Base-by-base conservation (phyloP, 345 rosid species). In the Erodium maritimum region DNA sequence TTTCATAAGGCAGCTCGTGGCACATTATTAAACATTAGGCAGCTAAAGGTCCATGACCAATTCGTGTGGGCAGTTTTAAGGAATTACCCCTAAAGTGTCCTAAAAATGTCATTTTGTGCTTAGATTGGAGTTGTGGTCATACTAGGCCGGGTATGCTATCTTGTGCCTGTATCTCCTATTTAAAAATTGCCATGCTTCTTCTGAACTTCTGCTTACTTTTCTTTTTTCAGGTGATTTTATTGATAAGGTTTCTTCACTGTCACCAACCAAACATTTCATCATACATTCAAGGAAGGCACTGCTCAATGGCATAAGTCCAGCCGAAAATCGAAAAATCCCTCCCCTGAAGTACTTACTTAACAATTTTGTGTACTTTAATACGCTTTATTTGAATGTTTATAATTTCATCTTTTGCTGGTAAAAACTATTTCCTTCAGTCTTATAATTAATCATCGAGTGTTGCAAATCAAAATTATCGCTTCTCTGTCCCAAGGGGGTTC, bases 241-340 rank as follows among this genome's bases (percentile, higher is more conserved):
- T 62, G 66, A 87, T 69, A 90, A 82, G 68, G 97, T 89, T 66
- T 93, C 99, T 70, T 87, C 97, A 52, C 74, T 77, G 48, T 93
- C 99, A 62, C 97, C 99, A 56, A 83, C 94, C 16, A 87, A 77
- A 73, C 99, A 93, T 79, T 93, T 93, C 72, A 79, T 90, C 62
- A 74, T 93, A 80, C 99, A 93, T 82, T 89, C 99, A 20, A 80
- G 99, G 60, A 93, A 93, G 78, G 99, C 96, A 53, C 73, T 93
- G 55, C 84, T 93, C 42, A 79, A 83, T 75, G 99, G 99, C 61
- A 77, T 93, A 69, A 89, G 91, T 68, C 96, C 99, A 29, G 80
- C 99, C 62, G 95, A 87, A 71, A 93, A 93, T 78, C 86, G 97
- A 67, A 80, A 69, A 65, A 81, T 93, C 66, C 97, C 99, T 22